Base-by-base conservation (phyloP, 2,329 filamentous ascomycete genomes). In the Neofusicoccum umdonicola region DNA sequence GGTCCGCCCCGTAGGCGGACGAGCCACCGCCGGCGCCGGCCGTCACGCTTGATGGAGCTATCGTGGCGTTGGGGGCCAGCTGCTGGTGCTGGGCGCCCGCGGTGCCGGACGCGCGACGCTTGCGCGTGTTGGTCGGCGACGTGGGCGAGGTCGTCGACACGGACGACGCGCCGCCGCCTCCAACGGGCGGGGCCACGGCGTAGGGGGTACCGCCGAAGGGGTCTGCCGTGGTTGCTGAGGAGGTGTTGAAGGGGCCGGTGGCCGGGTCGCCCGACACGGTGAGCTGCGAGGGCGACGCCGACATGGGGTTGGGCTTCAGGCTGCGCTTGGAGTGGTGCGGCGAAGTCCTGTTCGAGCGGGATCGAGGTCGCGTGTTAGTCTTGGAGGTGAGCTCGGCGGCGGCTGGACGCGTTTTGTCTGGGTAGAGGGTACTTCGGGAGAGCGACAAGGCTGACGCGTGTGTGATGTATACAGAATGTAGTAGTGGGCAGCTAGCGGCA, bases 241-340 rank as follows among this genome's bases (percentile, higher is more conserved):
- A 17, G 45, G 19, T 27, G 27, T 54, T 63, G 47, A 52, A 44
- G 17, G 44, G 19, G 31, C 22, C 17, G 57, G 54, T 12, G 22
- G 50, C 13, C 8, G 48, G 35, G 62, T 65, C 66, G 58, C 73
- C 72, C 39, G 71, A 66, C 48, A 77, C 66, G 22, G 73, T 73
- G 65, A 76, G 70, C 64, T 77, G 75, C 22, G 74, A 74, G 41
- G 75, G 73, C 50, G 74, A 75, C 39, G 79, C 73, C 57, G 76
- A 76, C 68, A 79, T 70, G 67, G 74, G 74, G 22, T 76, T 77
- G 37, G 76, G 78, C 68, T 80, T 80, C 69, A 80, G 71, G 67
- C 72, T 80, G 71, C 79, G 79, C 71, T 80, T 79, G 70, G 77
- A 73, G 17, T 60, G 41, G 68, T 77, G 74, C 63, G 74, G 75